phyloP scores from a whole-genome alignment of 345 rosid genomes.

The Hibiscus syriacus region DNA sequence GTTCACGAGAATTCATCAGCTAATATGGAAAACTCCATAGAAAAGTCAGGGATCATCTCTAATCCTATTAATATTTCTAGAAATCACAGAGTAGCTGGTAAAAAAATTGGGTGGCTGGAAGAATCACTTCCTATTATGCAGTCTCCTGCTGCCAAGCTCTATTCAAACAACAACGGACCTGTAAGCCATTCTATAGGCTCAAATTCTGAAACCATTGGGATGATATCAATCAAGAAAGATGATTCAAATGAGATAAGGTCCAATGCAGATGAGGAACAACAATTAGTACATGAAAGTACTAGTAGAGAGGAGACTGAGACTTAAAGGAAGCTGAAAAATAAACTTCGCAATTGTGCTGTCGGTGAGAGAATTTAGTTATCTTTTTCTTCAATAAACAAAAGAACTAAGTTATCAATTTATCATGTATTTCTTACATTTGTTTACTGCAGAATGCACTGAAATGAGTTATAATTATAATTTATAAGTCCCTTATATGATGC shows the following conservation, averaged over 20 bases:
- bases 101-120: conserved; percentile 28
- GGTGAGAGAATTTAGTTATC: conserved; percentile 40
- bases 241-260: too few species aligned
- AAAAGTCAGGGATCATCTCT: conserved; percentile 26
- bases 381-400: not conserved
- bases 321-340: conserved; percentile 27
- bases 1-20: conserved; percentile 15
- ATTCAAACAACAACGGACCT: conserved; percentile 25
- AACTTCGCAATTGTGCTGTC: conserved; percentile 32
- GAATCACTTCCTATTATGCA: conserved; percentile 68
- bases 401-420: not conserved
- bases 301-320: conserved; percentile 23
- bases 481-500: not conserved
- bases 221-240: conserved; percentile 31
- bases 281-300: conserved; percentile 16
- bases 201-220: conserved; percentile 23
- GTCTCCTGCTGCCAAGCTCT: conserved; percentile 23
- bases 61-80: conserved; percentile 41
- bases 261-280: conserved; percentile 21
- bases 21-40: conserved; percentile 25
- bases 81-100: conserved; percentile 16
- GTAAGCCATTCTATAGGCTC: conserved; percentile 59
- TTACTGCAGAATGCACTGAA: not conserved
- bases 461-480: not conserved
- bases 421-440: not conserved